Percentiles rank a stretch among this genome's conserved stretches.
Evolutionary conservation across 2,329 filamentous ascomycete species (phyloP).

Genomic region (Cercospora janseana): DNA sequence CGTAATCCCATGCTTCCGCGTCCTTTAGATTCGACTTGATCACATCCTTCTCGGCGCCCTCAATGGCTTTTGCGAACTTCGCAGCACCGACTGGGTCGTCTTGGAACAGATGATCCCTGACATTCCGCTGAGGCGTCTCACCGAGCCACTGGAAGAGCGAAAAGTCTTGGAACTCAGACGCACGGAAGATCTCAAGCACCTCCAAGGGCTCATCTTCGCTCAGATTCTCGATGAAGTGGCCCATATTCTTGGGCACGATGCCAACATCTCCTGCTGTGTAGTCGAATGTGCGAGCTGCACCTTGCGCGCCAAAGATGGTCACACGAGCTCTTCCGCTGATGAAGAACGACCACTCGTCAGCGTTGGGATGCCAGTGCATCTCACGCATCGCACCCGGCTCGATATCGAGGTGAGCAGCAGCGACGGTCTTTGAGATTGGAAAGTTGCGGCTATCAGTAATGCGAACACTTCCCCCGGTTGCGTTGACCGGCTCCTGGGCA

Average conservation of each 20-base stretch:
- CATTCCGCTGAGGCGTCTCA: slow-evolving; percentile 60
- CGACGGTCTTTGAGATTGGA: slow-evolving; percentile 68
- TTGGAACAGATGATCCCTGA: slow-evolving; percentile 63
- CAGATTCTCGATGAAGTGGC: slow-evolving; percentile 79
- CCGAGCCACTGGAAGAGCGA: slow-evolving; percentile 74
- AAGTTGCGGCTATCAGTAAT: slow-evolving; percentile 77
- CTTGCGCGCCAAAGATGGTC: slow-evolving; percentile 70
- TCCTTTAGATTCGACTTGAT: slow-evolving; percentile 34
- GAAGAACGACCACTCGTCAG: slow-evolving; percentile 81
- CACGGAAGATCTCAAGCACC: slow-evolving; percentile 69
- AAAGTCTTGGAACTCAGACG: slow-evolving; percentile 68
- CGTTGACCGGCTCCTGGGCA: slow-evolving; percentile 64
- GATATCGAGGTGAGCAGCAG: slow-evolving; percentile 69
- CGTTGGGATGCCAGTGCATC: slow-evolving; percentile 80
- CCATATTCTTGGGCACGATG: slow-evolving; percentile 73
- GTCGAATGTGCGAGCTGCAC: slow-evolving; percentile 71
- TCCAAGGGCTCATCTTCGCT: slow-evolving; percentile 70
- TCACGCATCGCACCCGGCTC: slow-evolving; percentile 70
- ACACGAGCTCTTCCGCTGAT: slow-evolving; percentile 68
- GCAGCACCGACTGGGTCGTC: slow-evolving; percentile 60
- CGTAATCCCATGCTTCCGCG: slow-evolving; percentile 12
- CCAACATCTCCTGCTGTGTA: slow-evolving; percentile 73
- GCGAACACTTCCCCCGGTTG: slow-evolving; percentile 67
- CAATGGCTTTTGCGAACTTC: slow-evolving; percentile 61
- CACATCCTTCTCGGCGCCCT: slow-evolving; percentile 58